A percentile compares a stretch with the other conserved stretches of the same genome.
phyloP scores from a whole-genome alignment of 345 rosid genomes.

The Eucalyptus camaldulensis region DNA sequence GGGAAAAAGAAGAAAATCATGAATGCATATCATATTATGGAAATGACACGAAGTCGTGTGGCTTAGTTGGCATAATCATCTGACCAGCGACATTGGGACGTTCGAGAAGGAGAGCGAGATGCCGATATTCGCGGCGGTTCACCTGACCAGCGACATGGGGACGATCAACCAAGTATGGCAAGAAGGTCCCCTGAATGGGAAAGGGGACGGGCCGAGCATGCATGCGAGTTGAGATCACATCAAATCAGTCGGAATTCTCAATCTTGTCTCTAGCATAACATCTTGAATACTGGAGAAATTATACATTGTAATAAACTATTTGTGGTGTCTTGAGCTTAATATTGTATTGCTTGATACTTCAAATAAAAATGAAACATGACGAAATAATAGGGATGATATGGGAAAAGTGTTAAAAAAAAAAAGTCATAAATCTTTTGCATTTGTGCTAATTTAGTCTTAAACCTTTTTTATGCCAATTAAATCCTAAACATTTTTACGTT shows the following conservation, averaged over 20 bases:
- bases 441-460: no score
- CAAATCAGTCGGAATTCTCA: slow-evolving; percentile 9
- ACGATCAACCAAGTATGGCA: slow-evolving; percentile 55
- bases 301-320: background rate
- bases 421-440: no score
- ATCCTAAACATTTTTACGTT: no score
- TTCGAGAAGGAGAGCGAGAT: background rate
- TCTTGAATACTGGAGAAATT: background rate
- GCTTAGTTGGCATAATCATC: background rate
- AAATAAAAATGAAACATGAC: background rate
- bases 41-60: background rate
- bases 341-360: background rate
- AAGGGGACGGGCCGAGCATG: fast-evolving
- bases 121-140: slow-evolving; percentile 34
- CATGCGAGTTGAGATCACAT: slow-evolving; percentile 15
- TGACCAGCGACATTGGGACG: background rate
- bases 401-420: no score
- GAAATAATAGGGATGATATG: background rate
- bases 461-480: no score
- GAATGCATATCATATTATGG: background rate
- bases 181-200: slow-evolving; percentile 17
- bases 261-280: slow-evolving; percentile 23
- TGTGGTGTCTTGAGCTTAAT: background rate
- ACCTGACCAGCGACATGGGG: slow-evolving; percentile 4
- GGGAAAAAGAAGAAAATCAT: background rate